Percentiles rank a stretch among this genome's conserved stretches.
Conservation (phyloP, 2,329 filamentous ascomycete genomes). For the Thelonectria blattea region DNA sequence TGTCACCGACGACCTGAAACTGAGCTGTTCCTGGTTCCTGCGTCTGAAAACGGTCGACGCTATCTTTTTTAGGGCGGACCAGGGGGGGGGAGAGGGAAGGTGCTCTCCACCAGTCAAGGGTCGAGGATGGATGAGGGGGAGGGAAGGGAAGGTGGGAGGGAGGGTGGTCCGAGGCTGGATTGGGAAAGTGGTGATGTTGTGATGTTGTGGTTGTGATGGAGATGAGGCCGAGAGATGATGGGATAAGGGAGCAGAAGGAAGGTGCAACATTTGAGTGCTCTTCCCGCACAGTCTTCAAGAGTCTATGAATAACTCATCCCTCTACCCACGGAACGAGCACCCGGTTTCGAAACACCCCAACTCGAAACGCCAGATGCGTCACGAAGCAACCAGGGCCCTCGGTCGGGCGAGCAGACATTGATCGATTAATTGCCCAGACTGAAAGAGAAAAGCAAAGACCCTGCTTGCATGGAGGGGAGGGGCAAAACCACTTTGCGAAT, state of each 20-base stretch:
- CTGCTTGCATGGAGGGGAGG: too few relatives aligned
- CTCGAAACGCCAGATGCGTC: neutral
- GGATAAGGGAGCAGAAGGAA: too few relatives aligned
- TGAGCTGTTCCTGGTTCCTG: conserved; percentile 33
- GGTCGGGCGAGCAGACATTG: too few relatives aligned
- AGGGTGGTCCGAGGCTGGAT: neutral
- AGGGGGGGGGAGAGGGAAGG: neutral
- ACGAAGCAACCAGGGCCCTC: neutral
- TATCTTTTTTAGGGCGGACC: neutral
- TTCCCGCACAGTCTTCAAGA: too few relatives aligned
- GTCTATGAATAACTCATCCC: neutral
- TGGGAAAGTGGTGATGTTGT: neutral
- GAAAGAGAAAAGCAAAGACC: too few relatives aligned
- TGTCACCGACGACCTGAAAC: conserved; percentile 15
- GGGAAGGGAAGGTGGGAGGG: too few relatives aligned
- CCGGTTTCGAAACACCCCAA: neutral
- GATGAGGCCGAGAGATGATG: too few relatives aligned
- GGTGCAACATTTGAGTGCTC: too few relatives aligned
- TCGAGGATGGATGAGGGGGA: neutral
- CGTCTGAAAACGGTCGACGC: conserved; percentile 22
- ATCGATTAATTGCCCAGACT: too few relatives aligned
- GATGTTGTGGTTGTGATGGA: too few relatives aligned
- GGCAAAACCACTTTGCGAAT: too few relatives aligned
- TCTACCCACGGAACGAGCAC: neutral
- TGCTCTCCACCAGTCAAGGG: neutral